Evolutionary conservation across 2,329 filamentous ascomycete genomes (phyloP), one percentile per base, ranked within the genome.

Genomic region (Microcera coccophila): DNA sequence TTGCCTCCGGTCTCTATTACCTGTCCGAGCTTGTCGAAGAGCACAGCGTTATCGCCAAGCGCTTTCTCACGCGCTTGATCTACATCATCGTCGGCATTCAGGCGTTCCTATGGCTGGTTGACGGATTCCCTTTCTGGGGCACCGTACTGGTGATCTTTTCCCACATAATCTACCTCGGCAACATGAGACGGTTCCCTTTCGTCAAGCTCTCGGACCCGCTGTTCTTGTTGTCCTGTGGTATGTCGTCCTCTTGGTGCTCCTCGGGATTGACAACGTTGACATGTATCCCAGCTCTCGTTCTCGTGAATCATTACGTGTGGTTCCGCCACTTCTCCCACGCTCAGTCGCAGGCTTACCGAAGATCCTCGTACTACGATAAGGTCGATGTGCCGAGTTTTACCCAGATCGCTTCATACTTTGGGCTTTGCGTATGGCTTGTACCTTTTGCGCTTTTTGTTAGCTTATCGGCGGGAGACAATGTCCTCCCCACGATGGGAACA

Each of bases 1-100:
- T 98, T 62, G 93, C 93, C 29, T 96, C 90, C n/a, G 93, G 93
- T 28, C 82, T 98, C 19, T 98, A 98, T 72, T 98, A 98, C 66
- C 84, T 98, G 41, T 96, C 91, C 18, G 93, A 98, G 67, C 82
- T 97, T 12, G 93, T 98, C 48, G 93, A 98, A 70, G 93, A 98
- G 67, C 91, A 98, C 63, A 96, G 91, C 4, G 91, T 97, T 10
- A 69, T 95, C 49, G 87, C 90, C 11, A 95, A 95, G 64, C 87
- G 85, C 44, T 73, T 96, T n/a, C 75, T 98, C 39, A 85, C 79
- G 24, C 83, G 81, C 32, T 74, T 97, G 42, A 96, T 97, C 59
- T 95, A 95, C 70, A 72, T 70, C 49, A 81, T 95, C 52, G 84
- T 96, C 48, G 77, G 59, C 21, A 63, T 90, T 5, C 91, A 96